Evolutionary conservation across 1,284 basidiomycete genomes (phyloP).

Genomic region (Acaromyces ingoldii): DNA sequence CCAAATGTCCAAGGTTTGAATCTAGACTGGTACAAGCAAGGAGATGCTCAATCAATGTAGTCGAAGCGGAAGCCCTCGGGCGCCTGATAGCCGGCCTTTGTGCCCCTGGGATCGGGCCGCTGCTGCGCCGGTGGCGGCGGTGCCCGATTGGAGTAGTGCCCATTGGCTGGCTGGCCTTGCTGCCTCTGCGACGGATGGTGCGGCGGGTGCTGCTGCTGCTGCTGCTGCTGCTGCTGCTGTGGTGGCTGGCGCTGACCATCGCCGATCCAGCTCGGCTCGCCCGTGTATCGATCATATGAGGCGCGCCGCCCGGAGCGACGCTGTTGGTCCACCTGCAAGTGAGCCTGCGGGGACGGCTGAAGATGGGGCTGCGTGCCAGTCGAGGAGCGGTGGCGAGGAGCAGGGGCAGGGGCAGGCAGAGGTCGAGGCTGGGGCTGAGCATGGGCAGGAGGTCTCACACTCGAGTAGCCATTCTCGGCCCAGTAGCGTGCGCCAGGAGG

Average conservation of each 20-base stretch:
- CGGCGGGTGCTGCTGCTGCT: background rate
- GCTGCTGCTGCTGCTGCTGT: background rate
- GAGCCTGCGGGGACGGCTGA: too few relatives aligned
- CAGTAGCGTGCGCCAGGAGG: too few relatives aligned
- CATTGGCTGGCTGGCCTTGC: background rate
- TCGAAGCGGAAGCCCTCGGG: constrained; percentile 5
- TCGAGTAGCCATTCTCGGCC: too few relatives aligned
- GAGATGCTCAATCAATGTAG: constrained; percentile 7
- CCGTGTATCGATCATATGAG: constrained; percentile 4
- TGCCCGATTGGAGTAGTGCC: background rate
- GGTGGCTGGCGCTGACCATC: background rate
- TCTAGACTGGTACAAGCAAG: too few relatives aligned
- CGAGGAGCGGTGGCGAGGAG: too few relatives aligned
- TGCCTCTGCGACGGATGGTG: background rate
- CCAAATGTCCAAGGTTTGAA: too few relatives aligned
- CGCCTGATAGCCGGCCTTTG: background rate
- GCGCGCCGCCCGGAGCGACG: background rate
- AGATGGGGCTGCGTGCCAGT: too few relatives aligned
- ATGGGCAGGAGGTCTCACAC: too few relatives aligned
- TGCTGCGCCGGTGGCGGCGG: background rate
- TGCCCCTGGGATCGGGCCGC: background rate
- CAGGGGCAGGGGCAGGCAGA: too few relatives aligned
- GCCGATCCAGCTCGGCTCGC: background rate
- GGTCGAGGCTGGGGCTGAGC: too few relatives aligned
- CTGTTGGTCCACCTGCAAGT: too few relatives aligned